These are phyloP conservation scores for Chalciporus piperatus DNA, from an alignment of 768 basidiomycete genomes.

Conservation along the genomic window DNA sequence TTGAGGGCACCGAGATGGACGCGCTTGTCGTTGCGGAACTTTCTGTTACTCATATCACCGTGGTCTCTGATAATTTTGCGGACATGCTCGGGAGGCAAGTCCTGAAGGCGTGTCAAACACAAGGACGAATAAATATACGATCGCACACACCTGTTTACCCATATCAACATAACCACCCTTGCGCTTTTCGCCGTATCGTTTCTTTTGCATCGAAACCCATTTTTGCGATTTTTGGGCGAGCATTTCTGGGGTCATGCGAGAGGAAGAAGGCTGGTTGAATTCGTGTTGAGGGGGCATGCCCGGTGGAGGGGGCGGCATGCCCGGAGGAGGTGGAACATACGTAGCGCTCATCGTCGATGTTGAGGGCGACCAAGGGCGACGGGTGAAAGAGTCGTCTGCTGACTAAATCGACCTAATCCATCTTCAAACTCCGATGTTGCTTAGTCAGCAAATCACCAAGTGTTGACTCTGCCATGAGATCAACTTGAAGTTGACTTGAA, in stretches of 20 bases:
- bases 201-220: slow-evolving; percentile 93
- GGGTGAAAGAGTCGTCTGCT: slow-evolving; percentile 20
- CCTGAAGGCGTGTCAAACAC: slow-evolving; percentile 42
- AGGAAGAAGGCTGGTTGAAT: slow-evolving; percentile 33
- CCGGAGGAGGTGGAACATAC: slow-evolving; percentile 39
- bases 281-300: slow-evolving; percentile 39
- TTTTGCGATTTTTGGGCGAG: slow-evolving; percentile 92
- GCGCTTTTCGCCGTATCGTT: slow-evolving; percentile 87
- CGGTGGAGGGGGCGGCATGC: slow-evolving; percentile 41
- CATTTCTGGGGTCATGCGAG: slow-evolving; percentile 59
- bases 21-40: slow-evolving; percentile 98
- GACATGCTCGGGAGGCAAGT: slow-evolving; percentile 95
- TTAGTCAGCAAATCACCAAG: not conserved
- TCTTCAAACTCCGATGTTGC: slow-evolving; percentile 23
- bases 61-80: slow-evolving; percentile 99
- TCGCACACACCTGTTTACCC: slow-evolving; percentile 79
- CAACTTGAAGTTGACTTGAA: no score
- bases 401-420: slow-evolving; percentile 18
- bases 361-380: slow-evolving; percentile 21
- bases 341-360: slow-evolving; percentile 32
- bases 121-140: not conserved
- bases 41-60: slow-evolving; percentile 99
- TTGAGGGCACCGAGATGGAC: slow-evolving; percentile 97
- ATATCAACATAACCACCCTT: slow-evolving; percentile 88
- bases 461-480: no score